Base-by-base conservation (phyloP, 164 flowering plant genomes). In the Malania oleifera region DNA sequence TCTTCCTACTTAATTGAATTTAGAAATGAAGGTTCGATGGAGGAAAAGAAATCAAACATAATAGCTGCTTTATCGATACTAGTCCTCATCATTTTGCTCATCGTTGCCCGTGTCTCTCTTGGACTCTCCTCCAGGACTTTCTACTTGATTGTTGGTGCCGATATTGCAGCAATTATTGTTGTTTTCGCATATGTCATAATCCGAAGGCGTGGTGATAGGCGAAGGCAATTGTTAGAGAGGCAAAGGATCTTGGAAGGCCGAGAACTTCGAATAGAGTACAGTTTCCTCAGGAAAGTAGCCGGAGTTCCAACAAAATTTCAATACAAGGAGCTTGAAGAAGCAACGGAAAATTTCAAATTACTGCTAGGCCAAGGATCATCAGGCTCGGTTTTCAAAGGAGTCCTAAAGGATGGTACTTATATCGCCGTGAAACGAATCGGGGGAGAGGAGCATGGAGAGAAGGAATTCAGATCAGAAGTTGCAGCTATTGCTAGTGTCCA, bases 401-500 rank as follows among this genome's bases (percentile, higher is more conserved):
- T 83, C 24, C 80, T 92, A 0, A 69, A 37, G 10, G 93, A 92
- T 52, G 98, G 96, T 11, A 82, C 91, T 4, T 18, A 73, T 0
- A 78, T 87, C 2, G 98, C 98, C 0, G 96, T 92, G 51, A 92
- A 92, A 58, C 56, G 93, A 35, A 85, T 92, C 26, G 79, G 73
- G 4, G 86, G 75, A 3, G 75, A 68, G 34, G 86, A 82, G 58
- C 73, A 63, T 1, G 91, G 96, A 10, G 93, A 89, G 54, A 81
- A 65, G 65, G 93, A 80, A 29, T 92, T 89, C 76, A 64, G 67
- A 54, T 74, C 98, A 0, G 98, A 92, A 67, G 91, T 92, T 4
- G 68, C 87, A 0, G 98, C 93, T 0, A 89, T 89, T 38, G 89
- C 93, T 1, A 77, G 89, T 15, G 83, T 85, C 6, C 96, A 92